A percentile compares a stretch with the other conserved stretches of the same genome.
Conservation (phyloP, 257 asterid genomes). For the Ilex aquifolium region DNA sequence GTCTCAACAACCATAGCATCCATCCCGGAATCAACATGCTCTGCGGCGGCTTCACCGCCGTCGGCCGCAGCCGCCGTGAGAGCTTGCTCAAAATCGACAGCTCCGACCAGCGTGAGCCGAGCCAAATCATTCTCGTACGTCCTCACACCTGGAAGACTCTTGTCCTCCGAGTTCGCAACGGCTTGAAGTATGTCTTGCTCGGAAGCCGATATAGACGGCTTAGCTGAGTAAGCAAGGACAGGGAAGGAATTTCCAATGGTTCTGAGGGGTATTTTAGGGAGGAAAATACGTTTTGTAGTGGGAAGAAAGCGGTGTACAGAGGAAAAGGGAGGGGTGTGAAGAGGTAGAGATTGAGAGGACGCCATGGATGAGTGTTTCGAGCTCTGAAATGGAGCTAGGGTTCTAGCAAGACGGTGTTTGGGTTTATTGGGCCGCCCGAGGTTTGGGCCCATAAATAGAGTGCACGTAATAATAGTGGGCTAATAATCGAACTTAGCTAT, state of each 20-base stretch:
- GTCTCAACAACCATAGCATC: slow-evolving; percentile 83
- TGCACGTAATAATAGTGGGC: too few relatives aligned
- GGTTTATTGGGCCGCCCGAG: too few relatives aligned
- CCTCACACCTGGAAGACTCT: slow-evolving; percentile 52
- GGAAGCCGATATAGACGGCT: slow-evolving; percentile 29
- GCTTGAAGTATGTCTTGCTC: slow-evolving; percentile 53
- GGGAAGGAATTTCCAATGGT: slow-evolving; percentile 10
- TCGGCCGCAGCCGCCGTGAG: slow-evolving; percentile 91
- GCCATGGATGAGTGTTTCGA: slow-evolving; percentile 37
- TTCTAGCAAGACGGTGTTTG: too few relatives aligned
- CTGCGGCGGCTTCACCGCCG: slow-evolving; percentile 76
- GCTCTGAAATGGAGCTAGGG: neutral
- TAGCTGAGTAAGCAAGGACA: slow-evolving; percentile 24
- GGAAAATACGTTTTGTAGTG: slow-evolving; percentile 6
- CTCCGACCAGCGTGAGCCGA: slow-evolving; percentile 66
- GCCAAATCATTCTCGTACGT: slow-evolving; percentile 71
- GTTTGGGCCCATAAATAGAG: too few relatives aligned
- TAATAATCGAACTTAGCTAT: too few relatives aligned
- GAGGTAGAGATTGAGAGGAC: slow-evolving; percentile 21
- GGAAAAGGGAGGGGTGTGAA: slow-evolving; percentile 14
- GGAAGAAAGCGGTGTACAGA: slow-evolving; percentile 12
- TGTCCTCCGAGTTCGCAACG: slow-evolving; percentile 37
- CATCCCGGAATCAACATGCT: slow-evolving; percentile 51
- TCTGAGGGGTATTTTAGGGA: slow-evolving; percentile 23
- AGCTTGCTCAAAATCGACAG: slow-evolving; percentile 76